These are phyloP conservation scores for Noccaea bulbosa DNA, from an alignment of 345 rosid species.

Conservation along the genomic window DNA sequence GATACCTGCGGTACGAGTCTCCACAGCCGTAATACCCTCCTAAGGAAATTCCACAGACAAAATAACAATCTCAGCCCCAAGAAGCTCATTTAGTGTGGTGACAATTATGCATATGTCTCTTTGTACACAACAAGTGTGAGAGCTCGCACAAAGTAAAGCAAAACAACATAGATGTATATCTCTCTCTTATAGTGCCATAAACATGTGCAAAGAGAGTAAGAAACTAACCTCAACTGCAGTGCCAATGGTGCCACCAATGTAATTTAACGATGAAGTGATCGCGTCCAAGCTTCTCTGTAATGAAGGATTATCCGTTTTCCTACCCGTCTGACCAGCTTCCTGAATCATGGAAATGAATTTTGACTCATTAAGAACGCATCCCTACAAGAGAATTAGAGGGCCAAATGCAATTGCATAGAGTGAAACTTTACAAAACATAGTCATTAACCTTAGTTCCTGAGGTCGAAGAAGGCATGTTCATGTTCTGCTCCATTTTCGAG, in stretches of 20 bases:
- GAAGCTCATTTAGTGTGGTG: background rate
- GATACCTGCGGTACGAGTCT: conserved; percentile 80
- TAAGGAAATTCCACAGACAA: conserved; percentile 43
- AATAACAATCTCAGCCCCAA: conserved; percentile 23
- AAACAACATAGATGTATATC: background rate
- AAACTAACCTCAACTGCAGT: conserved; percentile 77
- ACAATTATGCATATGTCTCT: conserved; percentile 21
- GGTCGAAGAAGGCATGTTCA: conserved; percentile 42
- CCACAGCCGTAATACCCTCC: conserved; percentile 86
- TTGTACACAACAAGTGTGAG: background rate
- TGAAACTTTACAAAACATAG: conserved; percentile 37
- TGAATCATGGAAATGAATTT: conserved; percentile 41
- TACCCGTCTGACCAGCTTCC: conserved; percentile 42
- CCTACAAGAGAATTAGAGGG: background rate
- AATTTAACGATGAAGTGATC: conserved; percentile 72
- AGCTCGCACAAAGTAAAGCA: background rate
- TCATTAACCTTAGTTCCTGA: conserved; percentile 44
- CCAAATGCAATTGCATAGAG: conserved; percentile 3
- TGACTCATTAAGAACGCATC: conserved; percentile 11
- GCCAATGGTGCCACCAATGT: conserved; percentile 79
- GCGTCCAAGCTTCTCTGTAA: conserved; percentile 69
- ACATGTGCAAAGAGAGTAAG: background rate
- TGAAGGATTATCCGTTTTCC: conserved; percentile 58
- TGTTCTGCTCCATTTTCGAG: conserved; percentile 39
- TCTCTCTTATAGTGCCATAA: background rate